phyloP scores from a whole-genome alignment of 1,284 basidiomycete genomes.

The Phylloboletellus chloephorus region DNA sequence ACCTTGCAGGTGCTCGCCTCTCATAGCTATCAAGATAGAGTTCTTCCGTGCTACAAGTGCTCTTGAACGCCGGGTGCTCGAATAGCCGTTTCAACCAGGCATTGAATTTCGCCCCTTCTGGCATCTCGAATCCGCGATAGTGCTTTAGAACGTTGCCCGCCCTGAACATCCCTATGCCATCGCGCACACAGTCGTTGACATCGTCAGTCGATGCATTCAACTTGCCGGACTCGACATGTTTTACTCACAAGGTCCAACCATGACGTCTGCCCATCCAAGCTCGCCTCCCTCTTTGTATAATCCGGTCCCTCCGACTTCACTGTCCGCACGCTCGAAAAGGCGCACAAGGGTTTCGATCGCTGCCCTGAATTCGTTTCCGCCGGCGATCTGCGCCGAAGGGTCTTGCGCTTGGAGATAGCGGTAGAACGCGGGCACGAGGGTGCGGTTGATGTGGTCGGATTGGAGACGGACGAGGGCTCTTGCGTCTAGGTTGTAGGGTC shows the following conservation, averaged over 20 bases:
- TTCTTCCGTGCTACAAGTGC: slow-evolving; percentile 65
- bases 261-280: slow-evolving; percentile 65
- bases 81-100: slow-evolving; percentile 55
- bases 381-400: slow-evolving; percentile 47
- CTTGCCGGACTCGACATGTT: not conserved
- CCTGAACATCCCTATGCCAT: slow-evolving; percentile 68
- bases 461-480: slow-evolving; percentile 64
- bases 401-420: slow-evolving; percentile 75
- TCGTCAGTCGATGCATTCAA: not conserved
- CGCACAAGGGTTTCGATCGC: slow-evolving; percentile 51
- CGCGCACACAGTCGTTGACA: no score
- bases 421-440: slow-evolving; percentile 71
- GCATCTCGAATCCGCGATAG: slow-evolving; percentile 62
- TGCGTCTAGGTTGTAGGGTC: slow-evolving; percentile 38
- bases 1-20: slow-evolving; percentile 36
- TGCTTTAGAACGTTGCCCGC: slow-evolving; percentile 61
- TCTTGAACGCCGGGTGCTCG: slow-evolving; percentile 57
- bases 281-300: slow-evolving; percentile 54
- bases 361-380: slow-evolving; percentile 52
- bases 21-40: slow-evolving; percentile 77
- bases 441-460: slow-evolving; percentile 61
- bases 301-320: slow-evolving; percentile 42
- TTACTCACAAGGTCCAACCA: slow-evolving; percentile 68
- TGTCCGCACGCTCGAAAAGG: slow-evolving; percentile 56
- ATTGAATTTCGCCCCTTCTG: slow-evolving; percentile 43